Evolutionary conservation across 2,329 filamentous ascomycete genomes (phyloP), one percentile per base, ranked within the genome.

Genomic region (Colletotrichum lupini): DNA sequence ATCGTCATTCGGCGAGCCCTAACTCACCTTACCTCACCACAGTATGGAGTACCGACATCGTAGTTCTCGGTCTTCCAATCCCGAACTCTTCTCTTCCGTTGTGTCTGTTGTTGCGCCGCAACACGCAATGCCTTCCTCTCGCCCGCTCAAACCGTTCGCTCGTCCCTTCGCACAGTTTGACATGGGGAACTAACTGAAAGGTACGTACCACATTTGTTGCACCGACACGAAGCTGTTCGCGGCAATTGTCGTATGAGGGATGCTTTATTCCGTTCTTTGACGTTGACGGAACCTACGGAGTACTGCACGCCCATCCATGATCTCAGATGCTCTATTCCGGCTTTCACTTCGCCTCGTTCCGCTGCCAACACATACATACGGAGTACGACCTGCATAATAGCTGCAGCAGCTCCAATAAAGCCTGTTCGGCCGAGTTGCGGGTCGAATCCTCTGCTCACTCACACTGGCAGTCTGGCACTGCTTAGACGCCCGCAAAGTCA

Each of bases 371-470:
- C 46, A 24, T 56, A 37, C 62, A 24, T 22, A 52, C 32, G 32
- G 32, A 32, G 9, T 12, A 32, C 65, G 42, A 35, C 55, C 30
- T 59, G 65, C 66, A 53, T 52, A 24, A 6, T 53, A 65, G 62
- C 62, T 49, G 62, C 56, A 1, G 42, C 7, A 32, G 32, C 59
- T 35, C 61, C 57, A 28, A 30, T 14, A 24, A 53, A 30, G 49
- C n/a, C 8, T 16, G 70, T 70, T 70, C 67, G 70, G 70, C 70
- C 70, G 70, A 66, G 60, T 73, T 70, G 49, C 60, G 55, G 70
- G 61, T 30, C n/a, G 42, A 59, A 56, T 57, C 52, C 35, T 58
- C 19, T 26, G 11, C n/a, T 28, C n/a, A 53, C 3, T 11, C 24
- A 30, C 26, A 26, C 19, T 16, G 35, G 12, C 35, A 42, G 12